Conservation (phyloP, 352 stramenopile species). For the Pythium coloratum region DNA sequence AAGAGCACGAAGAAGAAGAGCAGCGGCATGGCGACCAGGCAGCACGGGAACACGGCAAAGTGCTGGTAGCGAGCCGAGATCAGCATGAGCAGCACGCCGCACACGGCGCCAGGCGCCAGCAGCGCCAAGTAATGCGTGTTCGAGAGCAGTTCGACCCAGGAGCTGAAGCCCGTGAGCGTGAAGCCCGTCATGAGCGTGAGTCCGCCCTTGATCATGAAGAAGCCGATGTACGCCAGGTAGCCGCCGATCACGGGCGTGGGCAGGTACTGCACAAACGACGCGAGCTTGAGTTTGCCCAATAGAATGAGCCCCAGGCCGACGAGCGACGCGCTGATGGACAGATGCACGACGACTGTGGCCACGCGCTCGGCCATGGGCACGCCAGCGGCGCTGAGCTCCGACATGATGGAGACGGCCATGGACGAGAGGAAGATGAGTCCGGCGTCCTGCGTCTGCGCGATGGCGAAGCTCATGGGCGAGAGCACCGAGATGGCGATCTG, state of each 20-base stretch:
- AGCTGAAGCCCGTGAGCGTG: conserved; percentile 62
- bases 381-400: conserved; percentile 46
- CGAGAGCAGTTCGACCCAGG: conserved; percentile 64
- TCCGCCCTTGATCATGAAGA: conserved; percentile 93
- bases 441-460: conserved; percentile 96
- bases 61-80: conserved; percentile 67
- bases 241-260: conserved; percentile 93
- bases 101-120: conserved; percentile 69
- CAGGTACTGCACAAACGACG: conserved; percentile 94
- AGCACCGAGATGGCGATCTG: conserved; percentile 92
- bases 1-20: conserved; percentile 89
- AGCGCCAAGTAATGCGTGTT: conserved; percentile 63
- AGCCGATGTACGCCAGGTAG: conserved; percentile 97
- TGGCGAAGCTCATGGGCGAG: conserved; percentile 93
- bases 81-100: conserved; percentile 70
- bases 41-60: conserved; percentile 64
- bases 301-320: conserved; percentile 92
- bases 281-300: conserved; percentile 88
- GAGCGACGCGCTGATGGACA: conserved; percentile 88
- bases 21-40: conserved; percentile 48
- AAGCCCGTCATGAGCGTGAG: conserved; percentile 84
- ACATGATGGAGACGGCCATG: conserved; percentile 92
- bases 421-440: conserved; percentile 94
- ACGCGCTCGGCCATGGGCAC: conserved; percentile 64
- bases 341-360: conserved; percentile 91